Base-by-base conservation (phyloP, 75 land plant species). In the Chamaecyparis obtusa region DNA sequence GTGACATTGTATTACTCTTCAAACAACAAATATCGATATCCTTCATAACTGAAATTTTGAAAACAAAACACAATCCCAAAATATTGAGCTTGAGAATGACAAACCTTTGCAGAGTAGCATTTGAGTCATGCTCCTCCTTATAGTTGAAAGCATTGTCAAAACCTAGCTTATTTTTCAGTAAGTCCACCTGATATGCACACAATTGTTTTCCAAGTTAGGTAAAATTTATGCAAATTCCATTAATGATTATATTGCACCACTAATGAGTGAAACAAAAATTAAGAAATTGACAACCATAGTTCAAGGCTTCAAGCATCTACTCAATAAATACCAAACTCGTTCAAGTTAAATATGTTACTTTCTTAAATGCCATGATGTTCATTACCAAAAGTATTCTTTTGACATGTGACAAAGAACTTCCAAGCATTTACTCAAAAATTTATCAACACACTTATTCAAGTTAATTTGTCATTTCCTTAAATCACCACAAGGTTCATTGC, bases 61-160 rank as follows among this genome's bases (percentile, higher is more conserved):
- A 39, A 84, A 49, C 0, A 24, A 0, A 84, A 56, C 3, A 35
- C 9, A 10, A 39, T 64, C 33, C 30, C 41, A 35, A 67, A 43
- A 36, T 56, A 32, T 83, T 83, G 36, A 60, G 21, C 19, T 56
- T 64, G 35, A 54, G 21, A 56, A 37, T 64, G 39, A 56, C 71
- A 54, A 85, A 85, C 57, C 85, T 91, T 72, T 86, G 85, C 16
- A 94, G 86, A 71, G 94, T 83, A 11, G 91, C 85, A 69, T 91
- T 84, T 21, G 90, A 84, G 87, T 95, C 95, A 46, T 81, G 35
- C 74, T 95, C 96, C 39, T 90, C 89, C 84, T 93, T 95, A 88
- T 95, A 95, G 89, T 94, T 95, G 88, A 95, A 91, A n/a, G 95
- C 96, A 86, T 94, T 95, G 85, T 95, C 95, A 89, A 91, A 95